Base-by-base conservation (phyloP, 306 rosid species). In the Sechiopsis laciniata region DNA sequence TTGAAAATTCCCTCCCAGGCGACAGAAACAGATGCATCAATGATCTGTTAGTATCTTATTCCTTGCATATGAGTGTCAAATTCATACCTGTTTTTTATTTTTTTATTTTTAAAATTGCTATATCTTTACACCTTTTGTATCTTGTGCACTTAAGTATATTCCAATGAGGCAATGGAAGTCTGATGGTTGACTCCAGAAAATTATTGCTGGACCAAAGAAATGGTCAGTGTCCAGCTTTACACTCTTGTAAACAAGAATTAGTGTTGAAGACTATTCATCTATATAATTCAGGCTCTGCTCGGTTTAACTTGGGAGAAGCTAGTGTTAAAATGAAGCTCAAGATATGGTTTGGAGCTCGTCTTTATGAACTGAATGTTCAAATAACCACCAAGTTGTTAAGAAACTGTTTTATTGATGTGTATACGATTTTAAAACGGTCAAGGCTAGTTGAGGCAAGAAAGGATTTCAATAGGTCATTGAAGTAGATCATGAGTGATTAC, bases 1-100 rank as follows among this genome's bases (percentile, higher is more conserved):
- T 91, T 68, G 95, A 94, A 71, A 94, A 82, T 82, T 91, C 99
- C 75, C 96, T 94, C 81, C 99, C 96, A 16, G 99, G 88, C 83
- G 99, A 91, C 80, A 85, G 97, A 85, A 91, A 85, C 82, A 89
- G 96, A 84, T 90, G 92, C 83, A 91, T 94, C 74, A 85, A 89
- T 79, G 97, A 89, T 79, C 90, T 94, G 99, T 91, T 77, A 89
- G 99, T 85, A 21, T 68, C 40, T 24, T 68, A 48, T 48, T 48
- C 8, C 73, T 68, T 68, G 21, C 48, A 42, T 50, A 10, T 2
- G 55, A 65, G 53, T 45, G 19, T 19, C 72, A 67, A 67, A 19
- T 42, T 37, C 72, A 46, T 46, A 46, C 0, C 51, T 46, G 13
- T 46, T 46, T 46, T 6, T 45, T 45, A 0, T 0, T 26, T 42